Evolutionary conservation across 371 early-diverging fungal species (phyloP).

Genomic region (Syncephalastrum contaminatum): DNA sequence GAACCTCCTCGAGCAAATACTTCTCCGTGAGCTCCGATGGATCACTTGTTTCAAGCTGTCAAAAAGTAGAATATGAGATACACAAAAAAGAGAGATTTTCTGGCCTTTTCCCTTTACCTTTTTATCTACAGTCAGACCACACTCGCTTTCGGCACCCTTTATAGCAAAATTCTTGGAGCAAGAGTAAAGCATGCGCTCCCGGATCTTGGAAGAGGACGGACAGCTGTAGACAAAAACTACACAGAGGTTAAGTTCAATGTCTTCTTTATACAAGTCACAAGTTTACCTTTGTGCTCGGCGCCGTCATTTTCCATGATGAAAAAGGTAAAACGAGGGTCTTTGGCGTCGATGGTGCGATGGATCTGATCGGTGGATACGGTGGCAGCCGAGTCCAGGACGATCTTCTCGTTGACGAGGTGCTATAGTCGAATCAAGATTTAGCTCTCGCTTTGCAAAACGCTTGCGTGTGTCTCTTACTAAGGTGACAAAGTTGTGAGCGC

Average conservation of each 20-base stretch:
- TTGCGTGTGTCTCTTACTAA: constrained; percentile 54
- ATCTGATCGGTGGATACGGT: constrained; percentile 46
- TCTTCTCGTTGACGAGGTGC: constrained; percentile 54
- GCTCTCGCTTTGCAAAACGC: too few relatives aligned
- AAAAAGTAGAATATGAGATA: not conserved
- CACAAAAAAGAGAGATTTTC: not conserved
- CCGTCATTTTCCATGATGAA: constrained; percentile 51
- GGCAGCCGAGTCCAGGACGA: constrained; percentile 49
- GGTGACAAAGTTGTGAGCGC: constrained; percentile 59
- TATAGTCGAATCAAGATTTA: too few relatives aligned
- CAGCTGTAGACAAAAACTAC: constrained; percentile 81
- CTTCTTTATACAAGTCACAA: not conserved
- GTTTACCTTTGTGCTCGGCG: constrained; percentile 49
- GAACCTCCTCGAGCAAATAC: constrained; percentile 59
- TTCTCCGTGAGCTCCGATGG: constrained; percentile 59
- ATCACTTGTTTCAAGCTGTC: constrained; percentile 71
- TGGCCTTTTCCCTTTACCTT: constrained; percentile 47
- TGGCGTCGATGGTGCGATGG: constrained; percentile 41
- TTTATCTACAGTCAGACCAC: constrained; percentile 54
- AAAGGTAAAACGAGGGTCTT: constrained; percentile 71
- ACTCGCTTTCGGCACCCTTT: constrained; percentile 51
- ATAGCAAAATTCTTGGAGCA: constrained; percentile 67
- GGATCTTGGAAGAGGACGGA: constrained; percentile 76
- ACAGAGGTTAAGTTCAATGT: not conserved
- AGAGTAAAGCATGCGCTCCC: constrained; percentile 87